Conservation (phyloP, 352 stramenopile species). For the Globisporangium nagaii region DNA sequence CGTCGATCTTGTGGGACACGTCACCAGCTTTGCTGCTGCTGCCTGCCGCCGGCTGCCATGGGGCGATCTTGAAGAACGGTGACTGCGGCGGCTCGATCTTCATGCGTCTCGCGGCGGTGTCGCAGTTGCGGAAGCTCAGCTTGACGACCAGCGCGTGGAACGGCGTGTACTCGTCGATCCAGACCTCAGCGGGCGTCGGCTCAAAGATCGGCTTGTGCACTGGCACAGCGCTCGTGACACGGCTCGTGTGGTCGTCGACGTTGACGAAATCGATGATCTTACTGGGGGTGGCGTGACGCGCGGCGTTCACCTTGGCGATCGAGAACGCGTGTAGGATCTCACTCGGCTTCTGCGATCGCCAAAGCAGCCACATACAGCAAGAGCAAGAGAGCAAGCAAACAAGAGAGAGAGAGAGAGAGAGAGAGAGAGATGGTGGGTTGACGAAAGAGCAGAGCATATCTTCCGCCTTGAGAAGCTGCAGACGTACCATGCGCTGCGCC, state of each 20-base stretch:
- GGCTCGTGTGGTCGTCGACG: conserved; percentile 62
- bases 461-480: too few relatives aligned
- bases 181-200: conserved; percentile 69
- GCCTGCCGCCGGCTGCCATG: conserved; percentile 12
- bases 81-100: conserved; percentile 83
- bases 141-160: conserved; percentile 81
- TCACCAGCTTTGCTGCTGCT: background rate
- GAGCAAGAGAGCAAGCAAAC: background rate
- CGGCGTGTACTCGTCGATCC: conserved; percentile 91
- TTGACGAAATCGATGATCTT: conserved; percentile 67
- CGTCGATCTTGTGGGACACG: conserved; percentile 25
- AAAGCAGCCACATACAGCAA: background rate
- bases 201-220: conserved; percentile 88
- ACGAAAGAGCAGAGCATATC: too few relatives aligned
- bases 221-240: conserved; percentile 61
- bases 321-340: conserved; percentile 61
- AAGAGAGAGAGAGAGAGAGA: background rate
- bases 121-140: conserved; percentile 90
- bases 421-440: background rate
- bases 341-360: conserved; percentile 44
- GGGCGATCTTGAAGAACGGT: conserved; percentile 83
- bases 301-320: conserved; percentile 39
- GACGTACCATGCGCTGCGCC: conserved; percentile 14
- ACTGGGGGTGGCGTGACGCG: conserved; percentile 22
- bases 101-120: conserved; percentile 86